These are phyloP conservation scores for Dendryphion nanum DNA, from an alignment of 2,329 filamentous ascomycete species.

Conservation along the genomic window DNA sequence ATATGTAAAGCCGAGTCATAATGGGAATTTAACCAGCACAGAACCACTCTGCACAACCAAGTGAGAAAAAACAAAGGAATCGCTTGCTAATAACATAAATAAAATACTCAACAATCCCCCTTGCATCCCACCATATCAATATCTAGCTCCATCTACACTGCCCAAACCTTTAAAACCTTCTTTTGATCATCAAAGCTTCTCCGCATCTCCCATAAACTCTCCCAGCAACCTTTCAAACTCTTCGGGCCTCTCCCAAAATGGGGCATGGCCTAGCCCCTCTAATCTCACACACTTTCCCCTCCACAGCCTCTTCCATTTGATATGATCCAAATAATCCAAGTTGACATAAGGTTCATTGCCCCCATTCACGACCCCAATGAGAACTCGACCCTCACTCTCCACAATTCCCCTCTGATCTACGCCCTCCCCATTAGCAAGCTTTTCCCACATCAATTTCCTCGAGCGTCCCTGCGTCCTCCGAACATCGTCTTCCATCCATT, in stretches of 20 bases:
- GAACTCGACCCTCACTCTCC: slow-evolving; percentile 14
- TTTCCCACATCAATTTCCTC: slow-evolving; percentile 22
- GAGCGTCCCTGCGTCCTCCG: slow-evolving; percentile 24
- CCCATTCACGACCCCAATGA: slow-evolving; percentile 30
- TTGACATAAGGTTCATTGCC: slow-evolving; percentile 29
- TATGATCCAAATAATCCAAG: slow-evolving; percentile 28
- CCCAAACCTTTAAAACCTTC: too few relatives aligned
- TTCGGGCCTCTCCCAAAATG: slow-evolving; percentile 28
- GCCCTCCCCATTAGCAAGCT: slow-evolving; percentile 13
- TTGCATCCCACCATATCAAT: too few relatives aligned
- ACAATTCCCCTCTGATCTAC: slow-evolving; percentile 24
- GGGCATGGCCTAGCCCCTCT: slow-evolving; percentile 25
- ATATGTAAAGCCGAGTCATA: too few relatives aligned
- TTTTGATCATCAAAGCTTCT: too few relatives aligned
- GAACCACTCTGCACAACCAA: too few relatives aligned
- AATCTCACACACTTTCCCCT: slow-evolving; percentile 23
- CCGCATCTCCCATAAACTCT: slow-evolving; percentile 16
- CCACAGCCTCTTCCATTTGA: slow-evolving; percentile 28
- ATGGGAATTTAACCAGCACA: too few relatives aligned
- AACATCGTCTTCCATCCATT: slow-evolving; percentile 27
- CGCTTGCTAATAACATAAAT: too few relatives aligned
- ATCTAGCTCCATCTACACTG: too few relatives aligned
- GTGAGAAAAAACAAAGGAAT: too few relatives aligned
- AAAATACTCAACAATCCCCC: too few relatives aligned
- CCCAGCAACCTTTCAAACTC: slow-evolving; percentile 14